These are phyloP conservation scores for Salix purpurea DNA, from an alignment of 345 rosid genomes.

Conservation along the genomic window DNA sequence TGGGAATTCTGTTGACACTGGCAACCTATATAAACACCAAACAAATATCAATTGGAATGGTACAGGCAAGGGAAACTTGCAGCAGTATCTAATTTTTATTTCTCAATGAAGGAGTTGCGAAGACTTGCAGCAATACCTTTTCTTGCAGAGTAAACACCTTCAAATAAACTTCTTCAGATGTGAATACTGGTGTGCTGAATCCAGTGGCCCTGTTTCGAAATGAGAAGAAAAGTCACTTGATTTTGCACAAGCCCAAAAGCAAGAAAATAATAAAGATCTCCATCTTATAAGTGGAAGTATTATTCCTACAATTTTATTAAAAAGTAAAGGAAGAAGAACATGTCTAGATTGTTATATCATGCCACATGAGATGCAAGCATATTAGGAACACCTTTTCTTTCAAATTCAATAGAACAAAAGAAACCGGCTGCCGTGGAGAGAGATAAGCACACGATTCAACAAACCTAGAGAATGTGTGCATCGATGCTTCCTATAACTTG, in stretches of 20 bases:
- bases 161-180: conserved; percentile 67
- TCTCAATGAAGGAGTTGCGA: neutral
- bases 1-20: conserved; percentile 62
- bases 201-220: conserved; percentile 48
- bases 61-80: neutral
- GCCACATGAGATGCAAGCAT: neutral
- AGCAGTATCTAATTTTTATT: neutral
- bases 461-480: neutral
- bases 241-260: neutral
- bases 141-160: conserved; percentile 66
- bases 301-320: neutral
- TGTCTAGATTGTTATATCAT: neutral
- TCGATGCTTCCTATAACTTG: neutral
- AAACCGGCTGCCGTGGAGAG: neutral
- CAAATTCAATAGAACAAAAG: neutral
- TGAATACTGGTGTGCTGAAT: conserved; percentile 58
- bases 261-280: neutral
- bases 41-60: neutral
- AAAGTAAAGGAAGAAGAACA: neutral
- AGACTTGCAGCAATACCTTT: conserved; percentile 44
- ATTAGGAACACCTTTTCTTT: neutral
- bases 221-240: neutral
- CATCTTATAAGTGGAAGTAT: neutral
- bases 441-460: neutral
- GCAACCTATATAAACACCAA: conserved; percentile 42